Base-by-base conservation (phyloP, 2,329 filamentous ascomycete species). In the Exophiala lecanii-corni region DNA sequence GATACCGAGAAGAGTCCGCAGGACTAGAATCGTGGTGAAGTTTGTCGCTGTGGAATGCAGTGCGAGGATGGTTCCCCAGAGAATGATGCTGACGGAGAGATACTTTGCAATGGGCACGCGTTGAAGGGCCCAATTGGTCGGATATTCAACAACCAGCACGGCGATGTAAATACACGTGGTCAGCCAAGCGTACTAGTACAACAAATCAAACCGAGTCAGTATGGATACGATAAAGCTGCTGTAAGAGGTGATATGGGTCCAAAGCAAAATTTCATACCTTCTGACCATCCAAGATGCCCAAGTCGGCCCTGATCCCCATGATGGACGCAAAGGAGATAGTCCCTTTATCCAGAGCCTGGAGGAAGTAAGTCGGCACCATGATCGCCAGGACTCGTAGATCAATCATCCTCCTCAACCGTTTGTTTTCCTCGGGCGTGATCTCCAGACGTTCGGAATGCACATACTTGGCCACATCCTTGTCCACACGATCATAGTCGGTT, bases 121-220 rank as follows among this genome's bases (percentile, higher is more conserved):
- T 35, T 79, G 71, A 42, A 83, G 74, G 43, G 75, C 70, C 66
- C 71, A 79, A 62, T 82, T 84, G 60, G 82, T 82, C 0, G 84
- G 84, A 57, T 85, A 86, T 60, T 87, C 83, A 51, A 85, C 82
- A 35, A 81, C 63, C 7, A 87, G 67, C 15, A 86, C 79, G 39
- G 77, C 80, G 48, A 86, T 79, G 66, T 86, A 87, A 51, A 87
- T 84, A 69, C 79, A 84, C 9, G 81, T 84, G 0, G 79, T 84
- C 39, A 88, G 68, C 83, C 83, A 87, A 18, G 73, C 76, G 59
- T 81, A 88, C 65, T 86, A 59, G 4, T 13, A 17, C 9, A 20
- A 21, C 36, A n/a, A n/a, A n/a, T n/a, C n/a, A n/a, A n/a, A n/a
- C n/a, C n/a, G n/a, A n/a, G n/a, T n/a, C n/a, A n/a, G n/a, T n/a